These are phyloP conservation scores for Cladophialophora psammophila DNA, from an alignment of 2,329 filamentous ascomycete genomes.

Conservation along the genomic window DNA sequence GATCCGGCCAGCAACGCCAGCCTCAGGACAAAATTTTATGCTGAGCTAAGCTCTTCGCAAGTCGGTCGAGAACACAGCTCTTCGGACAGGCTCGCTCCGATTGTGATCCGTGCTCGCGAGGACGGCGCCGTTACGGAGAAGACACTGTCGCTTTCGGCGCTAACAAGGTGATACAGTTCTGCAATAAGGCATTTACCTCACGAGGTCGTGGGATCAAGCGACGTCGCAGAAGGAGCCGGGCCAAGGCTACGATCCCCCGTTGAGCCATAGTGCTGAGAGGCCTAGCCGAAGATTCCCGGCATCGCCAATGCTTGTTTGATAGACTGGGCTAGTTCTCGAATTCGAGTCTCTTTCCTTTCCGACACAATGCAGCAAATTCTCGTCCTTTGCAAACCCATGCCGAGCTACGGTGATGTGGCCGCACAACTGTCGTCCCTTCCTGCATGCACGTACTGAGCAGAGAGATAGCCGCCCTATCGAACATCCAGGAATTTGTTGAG, in stretches of 20 bases:
- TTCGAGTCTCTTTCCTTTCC: no score
- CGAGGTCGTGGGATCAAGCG: not conserved
- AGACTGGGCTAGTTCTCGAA: not conserved
- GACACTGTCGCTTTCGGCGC: not conserved
- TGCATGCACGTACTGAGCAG: not conserved
- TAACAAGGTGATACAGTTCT: not conserved
- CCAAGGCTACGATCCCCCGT: not conserved
- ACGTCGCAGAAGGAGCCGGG: not conserved
- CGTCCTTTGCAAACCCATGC: not conserved
- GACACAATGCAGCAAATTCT: not conserved
- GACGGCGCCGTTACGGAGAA: not conserved
- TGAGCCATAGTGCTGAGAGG: not conserved
- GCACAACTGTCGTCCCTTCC: not conserved
- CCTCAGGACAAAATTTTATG: not conserved
- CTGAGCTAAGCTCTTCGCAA: not conserved
- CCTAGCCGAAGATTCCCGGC: constrained; percentile 6
- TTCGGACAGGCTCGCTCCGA: not conserved
- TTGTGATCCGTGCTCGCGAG: not conserved
- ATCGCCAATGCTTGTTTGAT: not conserved
- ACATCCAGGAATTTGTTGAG: not conserved
- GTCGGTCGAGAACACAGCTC: not conserved
- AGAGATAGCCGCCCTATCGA: not conserved
- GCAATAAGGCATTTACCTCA: not conserved
- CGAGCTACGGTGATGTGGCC: not conserved
- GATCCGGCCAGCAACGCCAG: not conserved